Conservation (phyloP, 1,284 basidiomycete species). For the Pyrrhoderma lamaoense region DNA sequence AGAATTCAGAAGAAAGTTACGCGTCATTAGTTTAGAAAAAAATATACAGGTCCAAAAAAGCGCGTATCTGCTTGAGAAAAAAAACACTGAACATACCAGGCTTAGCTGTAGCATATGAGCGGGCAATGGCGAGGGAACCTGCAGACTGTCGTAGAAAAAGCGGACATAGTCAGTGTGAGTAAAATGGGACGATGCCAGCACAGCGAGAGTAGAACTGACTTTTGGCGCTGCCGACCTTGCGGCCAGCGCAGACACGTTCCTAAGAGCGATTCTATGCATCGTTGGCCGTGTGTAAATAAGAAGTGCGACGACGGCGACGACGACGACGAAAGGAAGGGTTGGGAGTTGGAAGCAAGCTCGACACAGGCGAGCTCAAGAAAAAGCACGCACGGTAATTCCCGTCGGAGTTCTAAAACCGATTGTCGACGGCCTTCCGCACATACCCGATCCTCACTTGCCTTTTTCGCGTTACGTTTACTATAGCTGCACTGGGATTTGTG, state of each 20-base stretch:
- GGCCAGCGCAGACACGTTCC: constrained; percentile 69
- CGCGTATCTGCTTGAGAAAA: not conserved
- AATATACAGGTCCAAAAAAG: not conserved
- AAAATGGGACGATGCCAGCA: not conserved
- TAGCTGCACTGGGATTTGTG: too few relatives aligned
- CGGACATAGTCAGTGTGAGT: constrained; percentile 21
- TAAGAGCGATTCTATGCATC: constrained; percentile 87
- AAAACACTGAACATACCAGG: constrained; percentile 58
- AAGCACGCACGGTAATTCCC: constrained; percentile 25
- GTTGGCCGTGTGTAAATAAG: constrained; percentile 29
- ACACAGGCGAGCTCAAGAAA: constrained; percentile 19
- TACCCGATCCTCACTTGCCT: not conserved
- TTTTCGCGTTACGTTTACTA: not conserved
- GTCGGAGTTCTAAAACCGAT: not conserved
- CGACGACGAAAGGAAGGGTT: constrained; percentile 28
- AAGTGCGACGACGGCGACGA: constrained; percentile 14
- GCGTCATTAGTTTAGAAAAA: constrained; percentile 10
- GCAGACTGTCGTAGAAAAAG: constrained; percentile 39
- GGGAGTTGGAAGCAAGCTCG: constrained; percentile 11
- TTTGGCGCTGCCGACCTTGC: constrained; percentile 45
- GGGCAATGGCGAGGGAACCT: constrained; percentile 45
- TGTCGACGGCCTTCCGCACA: not conserved
- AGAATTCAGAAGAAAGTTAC: constrained; percentile 13
- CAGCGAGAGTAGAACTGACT: constrained; percentile 34
- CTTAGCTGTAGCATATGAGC: constrained; percentile 96